Percentiles rank a stretch among this genome's conserved stretches.
Conservation (phyloP, 331 rosid genomes). For the Telfairia occidentalis region DNA sequence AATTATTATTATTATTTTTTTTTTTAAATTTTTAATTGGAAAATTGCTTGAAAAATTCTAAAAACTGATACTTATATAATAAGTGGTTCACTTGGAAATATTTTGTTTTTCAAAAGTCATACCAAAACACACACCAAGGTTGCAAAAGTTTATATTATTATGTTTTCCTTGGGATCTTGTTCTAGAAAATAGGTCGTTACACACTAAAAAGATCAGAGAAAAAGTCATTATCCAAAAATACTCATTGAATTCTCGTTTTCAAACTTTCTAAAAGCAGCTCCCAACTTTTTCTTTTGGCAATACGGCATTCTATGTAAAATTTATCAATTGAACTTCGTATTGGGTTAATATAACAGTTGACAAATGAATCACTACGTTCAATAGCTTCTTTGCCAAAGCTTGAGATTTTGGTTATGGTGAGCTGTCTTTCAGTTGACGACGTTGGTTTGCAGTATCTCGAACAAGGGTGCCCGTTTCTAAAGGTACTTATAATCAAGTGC, state of each 20-base stretch:
- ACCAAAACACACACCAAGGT: too few relatives aligned
- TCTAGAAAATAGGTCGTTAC: neutral
- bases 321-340: constrained; percentile 8
- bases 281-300: neutral
- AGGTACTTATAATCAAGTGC: constrained; percentile 24
- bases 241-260: neutral
- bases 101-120: too few relatives aligned
- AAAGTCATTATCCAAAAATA: neutral
- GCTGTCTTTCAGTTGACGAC: constrained; percentile 45
- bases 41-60: too few relatives aligned
- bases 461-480: constrained; percentile 44
- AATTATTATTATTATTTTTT: too few relatives aligned
- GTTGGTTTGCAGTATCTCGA: constrained; percentile 41
- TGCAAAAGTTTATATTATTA: neutral
- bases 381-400: constrained; percentile 45
- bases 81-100: too few relatives aligned
- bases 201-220: neutral
- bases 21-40: too few relatives aligned
- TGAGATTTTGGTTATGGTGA: constrained; percentile 39
- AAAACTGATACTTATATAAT: too few relatives aligned
- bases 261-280: neutral
- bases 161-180: neutral
- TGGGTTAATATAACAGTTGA: constrained; percentile 25
- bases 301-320: neutral
- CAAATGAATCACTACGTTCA: constrained; percentile 41